phyloP scores from a whole-genome alignment of 345 rosid species.

The Geranium brycei region DNA sequence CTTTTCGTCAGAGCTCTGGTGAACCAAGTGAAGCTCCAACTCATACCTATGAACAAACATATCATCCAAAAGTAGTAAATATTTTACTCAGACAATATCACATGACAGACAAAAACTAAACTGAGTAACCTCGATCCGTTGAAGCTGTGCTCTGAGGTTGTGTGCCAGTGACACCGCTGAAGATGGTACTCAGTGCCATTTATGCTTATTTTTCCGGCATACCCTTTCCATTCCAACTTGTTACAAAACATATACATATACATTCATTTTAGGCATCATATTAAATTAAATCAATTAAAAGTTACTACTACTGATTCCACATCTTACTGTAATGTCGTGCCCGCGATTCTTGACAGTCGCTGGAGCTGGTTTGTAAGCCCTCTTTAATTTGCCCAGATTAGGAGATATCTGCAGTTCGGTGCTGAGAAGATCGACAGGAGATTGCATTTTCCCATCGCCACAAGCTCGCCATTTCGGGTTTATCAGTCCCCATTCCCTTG shows the following conservation, averaged over 20 bases:
- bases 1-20: conserved; percentile 17
- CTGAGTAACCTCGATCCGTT: conserved; percentile 36
- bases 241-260: neutral
- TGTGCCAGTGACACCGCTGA: conserved; percentile 56
- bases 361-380: conserved; percentile 44
- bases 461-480: conserved; percentile 44
- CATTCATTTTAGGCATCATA: neutral
- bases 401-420: conserved; percentile 16
- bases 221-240: conserved; percentile 55
- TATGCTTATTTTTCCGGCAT: conserved; percentile 47
- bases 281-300: too few species aligned
- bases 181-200: conserved; percentile 32
- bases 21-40: conserved; percentile 61
- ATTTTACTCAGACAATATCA: neutral
- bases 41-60: conserved; percentile 17
- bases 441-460: conserved; percentile 39
- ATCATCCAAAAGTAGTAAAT: neutral
- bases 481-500: conserved; percentile 34
- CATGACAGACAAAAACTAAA: neutral
- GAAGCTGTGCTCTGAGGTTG: conserved; percentile 55
- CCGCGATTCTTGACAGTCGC: conserved; percentile 47
- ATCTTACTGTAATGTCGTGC: conserved; percentile 45
- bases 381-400: conserved; percentile 22
- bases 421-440: conserved; percentile 45
- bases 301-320: too few species aligned